Evolutionary conservation across 2,329 filamentous ascomycete species (phyloP), one percentile per base, ranked within the genome.

Genomic region (Fusarium circinatum): DNA sequence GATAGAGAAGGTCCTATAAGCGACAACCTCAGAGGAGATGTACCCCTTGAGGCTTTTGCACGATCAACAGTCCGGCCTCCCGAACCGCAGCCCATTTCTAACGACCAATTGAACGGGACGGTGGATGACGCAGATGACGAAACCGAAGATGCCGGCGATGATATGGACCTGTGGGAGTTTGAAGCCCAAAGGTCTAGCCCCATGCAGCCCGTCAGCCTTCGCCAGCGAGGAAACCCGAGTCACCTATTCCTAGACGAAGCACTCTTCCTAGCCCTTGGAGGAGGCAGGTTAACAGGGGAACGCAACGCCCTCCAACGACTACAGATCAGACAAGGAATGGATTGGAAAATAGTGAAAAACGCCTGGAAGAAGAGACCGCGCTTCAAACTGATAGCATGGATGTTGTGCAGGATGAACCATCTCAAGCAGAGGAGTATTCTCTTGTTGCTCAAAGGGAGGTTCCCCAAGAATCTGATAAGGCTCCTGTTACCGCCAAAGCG

Each of bases 161-260:
- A 85, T 8, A 86, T 85, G 17, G 82, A 90, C 71, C 84, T 91
- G 17, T 91, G 89, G 88, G 88, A 87, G 38, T 76, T 89, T 30
- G 89, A 90, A 76, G 89, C 88, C 17, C 83, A 85, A 60, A 85
- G 88, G 18, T 81, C 83, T 12, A 83, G 83, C 3, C 85, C 15
- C 78, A 71, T 10, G 74, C 79, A 28, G 58, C 73, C 39, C 75
- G 74, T 30, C 79, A 78, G 47, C 75, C 79, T 4, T 82, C 82
- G 44, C 79, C 77, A 28, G 79, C 73, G 52, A 79, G 65, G 34
- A 70, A 75, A 15, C 67, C 77, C 8, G 72, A 72, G n/a, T 61
- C 74, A 12, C 70, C 73, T 28, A 42, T 66, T 8, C 69, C 73
- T 9, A 78, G 70, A 45, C 77, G 79, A 7, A 65, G 74, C n/a